Conservation (phyloP, 768 basidiomycete genomes). For the Phylloporus scabripes region DNA sequence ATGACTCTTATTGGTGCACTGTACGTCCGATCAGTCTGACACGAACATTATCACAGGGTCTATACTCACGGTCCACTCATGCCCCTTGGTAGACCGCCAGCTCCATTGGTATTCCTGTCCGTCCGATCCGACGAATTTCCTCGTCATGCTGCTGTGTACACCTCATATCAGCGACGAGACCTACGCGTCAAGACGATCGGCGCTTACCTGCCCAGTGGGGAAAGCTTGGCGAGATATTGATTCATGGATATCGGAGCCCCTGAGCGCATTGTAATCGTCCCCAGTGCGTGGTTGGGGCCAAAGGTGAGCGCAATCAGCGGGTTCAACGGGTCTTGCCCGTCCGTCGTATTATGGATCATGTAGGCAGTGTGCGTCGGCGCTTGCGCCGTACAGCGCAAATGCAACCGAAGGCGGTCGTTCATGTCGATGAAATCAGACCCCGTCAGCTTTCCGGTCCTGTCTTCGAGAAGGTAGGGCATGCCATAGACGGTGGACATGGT, state of each 20-base stretch:
- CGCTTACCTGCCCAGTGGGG: constrained; percentile 39
- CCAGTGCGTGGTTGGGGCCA: constrained; percentile 44
- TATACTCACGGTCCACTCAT: constrained; percentile 61
- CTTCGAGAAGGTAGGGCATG: constrained; percentile 60
- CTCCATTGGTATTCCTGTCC: constrained; percentile 60
- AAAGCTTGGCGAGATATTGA: constrained; percentile 44
- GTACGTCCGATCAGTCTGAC: constrained; percentile 2
- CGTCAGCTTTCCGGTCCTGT: constrained; percentile 48
- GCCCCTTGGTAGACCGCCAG: constrained; percentile 39
- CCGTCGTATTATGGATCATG: constrained; percentile 44
- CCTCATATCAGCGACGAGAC: constrained; percentile 3
- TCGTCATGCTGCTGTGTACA: constrained; percentile 35
- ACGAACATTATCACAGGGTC: background rate
- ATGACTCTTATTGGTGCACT: constrained; percentile 53
- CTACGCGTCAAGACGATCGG: constrained; percentile 1
- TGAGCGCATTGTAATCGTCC: constrained; percentile 44
- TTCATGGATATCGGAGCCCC: constrained; percentile 41
- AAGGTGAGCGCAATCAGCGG: constrained; percentile 50
- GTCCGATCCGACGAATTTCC: constrained; percentile 56
- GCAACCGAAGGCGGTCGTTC: constrained; percentile 52
- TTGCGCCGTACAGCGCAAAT: constrained; percentile 43
- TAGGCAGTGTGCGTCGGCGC: constrained; percentile 41
- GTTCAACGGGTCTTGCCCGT: constrained; percentile 22
- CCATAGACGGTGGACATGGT: constrained; percentile 40
- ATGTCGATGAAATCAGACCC: constrained; percentile 60